Evolutionary conservation across 2,329 filamentous ascomycete species (phyloP), one percentile per base, ranked within the genome.

Genomic region (Fusarium sp.): DNA sequence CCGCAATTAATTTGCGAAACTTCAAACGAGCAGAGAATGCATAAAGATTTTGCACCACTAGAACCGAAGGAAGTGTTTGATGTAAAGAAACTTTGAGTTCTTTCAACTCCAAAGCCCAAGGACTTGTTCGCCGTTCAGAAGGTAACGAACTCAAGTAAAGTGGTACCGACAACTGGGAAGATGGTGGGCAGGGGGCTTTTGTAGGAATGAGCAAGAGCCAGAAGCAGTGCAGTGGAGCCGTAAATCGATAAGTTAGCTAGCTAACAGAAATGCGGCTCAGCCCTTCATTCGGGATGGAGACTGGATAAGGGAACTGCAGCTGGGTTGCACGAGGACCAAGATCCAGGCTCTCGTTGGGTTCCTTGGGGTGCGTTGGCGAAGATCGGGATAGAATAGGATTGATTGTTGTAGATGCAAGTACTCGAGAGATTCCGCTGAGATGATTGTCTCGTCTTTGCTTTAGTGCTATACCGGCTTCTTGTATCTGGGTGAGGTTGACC

Each of bases 151-250:
- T 63, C 41, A 71, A 71, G 67, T 27, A 46, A 38, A 67, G 45
- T 62, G 44, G 59, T 60, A 60, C 60, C 48, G 42, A 54, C 44
- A 65, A 41, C 46, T 55, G 48, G 54, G 65, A 57, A 61, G 67
- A 66, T 75, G 73, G 64, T 70, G 64, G 70, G 71, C 42, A 66
- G 74, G 74, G 70, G 73, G 73, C 56, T 76, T 76, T 76, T 75
- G 73, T 74, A 76, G 68, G 54, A 69, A 61, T 52, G 57, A 65
- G 65, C 45, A 40, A 52, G 41, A 58, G 33, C 40, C 40, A 49
- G 49, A 59, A 55, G 40, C 27, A 64, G 42, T 23, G 41, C 50
- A 54, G 55, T 50, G 56, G 54, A 71, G 60, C 50, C 67, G 42
- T 33, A 52, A 49, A 50, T 56, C 49, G 57, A 59, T 26, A 65